A percentile compares a stretch with the other conserved stretches of the same genome.
These are phyloP conservation scores for Paraleonurus japonicus DNA, from an alignment of 257 asterid species.

Conservation along the genomic window DNA sequence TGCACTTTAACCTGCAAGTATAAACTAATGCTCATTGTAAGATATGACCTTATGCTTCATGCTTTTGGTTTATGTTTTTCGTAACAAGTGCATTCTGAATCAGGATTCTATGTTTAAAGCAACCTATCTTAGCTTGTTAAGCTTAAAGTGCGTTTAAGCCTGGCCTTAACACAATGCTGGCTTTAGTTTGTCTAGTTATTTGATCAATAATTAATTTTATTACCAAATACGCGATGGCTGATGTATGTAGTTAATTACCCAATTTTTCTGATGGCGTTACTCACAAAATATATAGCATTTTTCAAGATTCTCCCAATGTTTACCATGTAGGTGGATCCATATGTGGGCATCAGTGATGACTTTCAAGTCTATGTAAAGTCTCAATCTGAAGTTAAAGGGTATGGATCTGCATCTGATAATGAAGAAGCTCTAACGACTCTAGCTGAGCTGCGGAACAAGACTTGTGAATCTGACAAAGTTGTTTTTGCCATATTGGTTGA, in stretches of 20 bases:
- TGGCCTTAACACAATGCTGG: not conserved
- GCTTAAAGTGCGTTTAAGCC: not conserved
- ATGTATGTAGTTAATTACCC: not conserved
- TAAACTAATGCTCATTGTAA: not conserved
- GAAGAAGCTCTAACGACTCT: constrained; percentile 67
- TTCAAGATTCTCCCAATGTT: constrained; percentile 2
- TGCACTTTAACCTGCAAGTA: not conserved
- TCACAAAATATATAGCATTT: not conserved
- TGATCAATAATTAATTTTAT: not conserved
- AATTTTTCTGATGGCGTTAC: not conserved
- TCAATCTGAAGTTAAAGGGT: constrained; percentile 49
- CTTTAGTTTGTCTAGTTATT: not conserved
- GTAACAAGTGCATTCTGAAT: constrained; percentile 4
- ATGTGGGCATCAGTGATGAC: constrained; percentile 76
- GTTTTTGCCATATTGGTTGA: constrained; percentile 48
- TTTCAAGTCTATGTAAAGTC: constrained; percentile 75
- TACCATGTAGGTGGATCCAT: constrained; percentile 71
- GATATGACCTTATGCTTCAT: not conserved
- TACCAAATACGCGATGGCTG: not conserved
- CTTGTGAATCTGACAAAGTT: constrained; percentile 49
- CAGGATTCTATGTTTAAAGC: not conserved
- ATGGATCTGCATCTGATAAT: constrained; percentile 63
- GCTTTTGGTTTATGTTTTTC: not conserved
- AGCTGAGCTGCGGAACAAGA: constrained; percentile 48
- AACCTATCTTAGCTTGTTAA: not conserved